A percentile compares a stretch with the other conserved stretches of the same genome.
Conservation (phyloP, 345 rosid species). For the Populus alba region DNA sequence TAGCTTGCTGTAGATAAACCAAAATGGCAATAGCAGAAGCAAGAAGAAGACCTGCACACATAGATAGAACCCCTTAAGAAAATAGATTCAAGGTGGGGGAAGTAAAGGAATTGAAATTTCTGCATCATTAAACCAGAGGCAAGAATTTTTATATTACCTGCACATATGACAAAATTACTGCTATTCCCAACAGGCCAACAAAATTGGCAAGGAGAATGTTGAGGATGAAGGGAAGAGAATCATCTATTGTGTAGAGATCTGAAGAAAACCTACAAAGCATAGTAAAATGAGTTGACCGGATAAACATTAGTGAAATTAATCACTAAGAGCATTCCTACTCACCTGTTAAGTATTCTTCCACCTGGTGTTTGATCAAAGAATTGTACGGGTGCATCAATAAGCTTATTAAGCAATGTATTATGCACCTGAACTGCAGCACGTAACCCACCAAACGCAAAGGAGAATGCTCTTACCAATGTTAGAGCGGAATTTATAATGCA, state of each 20-base stretch:
- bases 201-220: slow-evolving; percentile 91
- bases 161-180: slow-evolving; percentile 75
- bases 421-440: slow-evolving; percentile 77
- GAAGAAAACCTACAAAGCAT: slow-evolving; percentile 65
- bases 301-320: slow-evolving; percentile 11
- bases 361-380: slow-evolving; percentile 96
- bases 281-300: slow-evolving; percentile 1
- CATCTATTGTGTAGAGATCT: slow-evolving; percentile 89
- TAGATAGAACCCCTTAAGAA: background rate
- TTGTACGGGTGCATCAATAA: slow-evolving; percentile 70
- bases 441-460: slow-evolving; percentile 91
- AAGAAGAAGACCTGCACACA: slow-evolving; percentile 66
- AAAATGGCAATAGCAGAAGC: slow-evolving; percentile 78
- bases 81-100: background rate
- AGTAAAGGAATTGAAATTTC: background rate
- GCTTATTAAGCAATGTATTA: slow-evolving; percentile 54
- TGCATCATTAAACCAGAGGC: slow-evolving; percentile 5
- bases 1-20: slow-evolving; percentile 83
- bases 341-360: slow-evolving; percentile 97
- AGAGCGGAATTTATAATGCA: slow-evolving; percentile 65
- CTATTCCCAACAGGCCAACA: slow-evolving; percentile 83
- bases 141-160: slow-evolving; percentile 52
- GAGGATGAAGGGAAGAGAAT: slow-evolving; percentile 93
- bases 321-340: slow-evolving; percentile 14
- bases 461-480: slow-evolving; percentile 87